Conservation (phyloP, 495 filamentous ascomycete genomes). For the Pseudoneurospora amorphoporcata region DNA sequence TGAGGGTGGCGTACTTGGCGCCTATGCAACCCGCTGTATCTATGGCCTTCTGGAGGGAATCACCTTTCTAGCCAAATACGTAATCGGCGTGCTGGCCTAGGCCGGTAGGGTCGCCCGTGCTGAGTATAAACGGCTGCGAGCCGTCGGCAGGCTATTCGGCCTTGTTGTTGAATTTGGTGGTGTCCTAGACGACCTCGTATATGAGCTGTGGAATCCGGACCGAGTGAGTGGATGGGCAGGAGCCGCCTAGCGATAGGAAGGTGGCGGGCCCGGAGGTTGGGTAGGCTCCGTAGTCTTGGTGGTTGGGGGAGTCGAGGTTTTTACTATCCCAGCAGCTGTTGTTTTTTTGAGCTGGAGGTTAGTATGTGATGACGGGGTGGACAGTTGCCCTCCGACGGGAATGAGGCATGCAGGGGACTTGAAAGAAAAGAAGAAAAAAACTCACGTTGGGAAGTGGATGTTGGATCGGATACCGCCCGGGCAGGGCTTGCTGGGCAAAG, state of each 20-base stretch:
- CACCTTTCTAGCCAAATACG: conserved; percentile 41
- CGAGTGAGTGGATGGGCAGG: conserved; percentile 39
- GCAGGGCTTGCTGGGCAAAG: conserved; percentile 30
- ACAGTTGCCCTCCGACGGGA: neutral
- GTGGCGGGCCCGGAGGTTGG: conserved; percentile 32
- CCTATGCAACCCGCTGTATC: conserved; percentile 36
- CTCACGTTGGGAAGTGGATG: conserved; percentile 42
- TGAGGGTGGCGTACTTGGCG: conserved; percentile 27
- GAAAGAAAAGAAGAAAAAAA: neutral
- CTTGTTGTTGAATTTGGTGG: conserved; percentile 36
- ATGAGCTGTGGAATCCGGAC: conserved; percentile 40
- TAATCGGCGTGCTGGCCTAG: conserved; percentile 40
- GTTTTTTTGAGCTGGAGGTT: neutral
- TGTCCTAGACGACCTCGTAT: conserved; percentile 44
- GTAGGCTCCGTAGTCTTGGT: conserved; percentile 41
- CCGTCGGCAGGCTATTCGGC: conserved; percentile 35
- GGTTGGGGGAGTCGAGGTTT: conserved; percentile 44
- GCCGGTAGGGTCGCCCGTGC: conserved; percentile 34
- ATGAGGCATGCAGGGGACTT: too few species aligned
- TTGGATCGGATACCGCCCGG: conserved; percentile 40
- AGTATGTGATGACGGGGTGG: neutral
- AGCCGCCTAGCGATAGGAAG: conserved; percentile 31
- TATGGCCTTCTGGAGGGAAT: conserved; percentile 39
- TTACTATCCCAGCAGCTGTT: conserved; percentile 44
- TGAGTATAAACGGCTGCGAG: conserved; percentile 38